Evolutionary conservation across 306 rosid species (phyloP).

Genomic region (Crataegus laevigata): DNA sequence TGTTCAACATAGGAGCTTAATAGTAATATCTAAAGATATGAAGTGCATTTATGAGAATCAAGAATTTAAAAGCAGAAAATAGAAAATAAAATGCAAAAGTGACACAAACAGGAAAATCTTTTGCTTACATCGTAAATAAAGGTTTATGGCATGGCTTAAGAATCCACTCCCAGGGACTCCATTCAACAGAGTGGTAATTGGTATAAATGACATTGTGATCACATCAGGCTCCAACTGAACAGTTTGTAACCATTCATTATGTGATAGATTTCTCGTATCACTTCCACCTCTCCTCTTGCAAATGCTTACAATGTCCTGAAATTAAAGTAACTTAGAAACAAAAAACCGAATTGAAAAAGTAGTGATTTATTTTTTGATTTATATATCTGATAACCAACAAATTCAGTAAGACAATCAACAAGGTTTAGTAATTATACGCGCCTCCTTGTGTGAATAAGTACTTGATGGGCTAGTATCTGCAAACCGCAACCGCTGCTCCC

Average conservation of each 20-base stretch:
- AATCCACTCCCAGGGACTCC: conserved; percentile 98
- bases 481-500: conserved; percentile 77
- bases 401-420: conserved; percentile 4
- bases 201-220: conserved; percentile 92
- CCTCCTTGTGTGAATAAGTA: conserved; percentile 89
- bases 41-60: neutral
- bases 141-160: conserved; percentile 96
- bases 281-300: conserved; percentile 89
- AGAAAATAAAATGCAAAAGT: neutral
- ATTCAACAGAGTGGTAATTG: conserved; percentile 80
- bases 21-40: neutral
- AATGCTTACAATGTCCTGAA: conserved; percentile 68
- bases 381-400: neutral
- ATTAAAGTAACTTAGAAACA: conserved; percentile 4
- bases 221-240: conserved; percentile 89
- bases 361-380: neutral
- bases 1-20: neutral
- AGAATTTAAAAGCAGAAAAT: conserved; percentile 4
- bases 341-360: neutral
- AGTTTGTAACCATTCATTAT: conserved; percentile 79
- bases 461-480: conserved; percentile 65
- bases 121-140: conserved; percentile 86
- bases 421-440: conserved; percentile 20
- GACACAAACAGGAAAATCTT: conserved; percentile 8
- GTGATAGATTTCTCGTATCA: conserved; percentile 45